Percentiles rank a stretch among this genome's conserved stretches.
These are phyloP conservation scores for Umbellularia californica DNA, from an alignment of 164 flowering plant genomes.

Conservation along the genomic window DNA sequence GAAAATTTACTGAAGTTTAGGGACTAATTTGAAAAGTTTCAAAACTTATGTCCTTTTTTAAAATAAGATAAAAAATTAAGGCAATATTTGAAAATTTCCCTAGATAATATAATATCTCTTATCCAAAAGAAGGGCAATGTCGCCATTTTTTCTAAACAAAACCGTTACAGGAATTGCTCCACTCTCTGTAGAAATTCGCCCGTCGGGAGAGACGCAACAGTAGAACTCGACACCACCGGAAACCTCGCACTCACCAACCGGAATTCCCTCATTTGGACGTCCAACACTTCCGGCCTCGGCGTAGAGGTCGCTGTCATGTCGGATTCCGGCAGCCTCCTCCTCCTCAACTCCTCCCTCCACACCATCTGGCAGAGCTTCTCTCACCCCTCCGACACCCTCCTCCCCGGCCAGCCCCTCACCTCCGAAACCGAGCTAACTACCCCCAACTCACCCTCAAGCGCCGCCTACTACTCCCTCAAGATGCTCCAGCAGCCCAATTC, in stretches of 20 bases:
- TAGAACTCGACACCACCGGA: slow-evolving; percentile 70
- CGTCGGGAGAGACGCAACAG: slow-evolving; percentile 56
- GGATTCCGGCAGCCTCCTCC: slow-evolving; percentile 78
- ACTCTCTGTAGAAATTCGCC: slow-evolving; percentile 69
- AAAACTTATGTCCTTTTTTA: no score
- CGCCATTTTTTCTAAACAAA: slow-evolving; percentile 4
- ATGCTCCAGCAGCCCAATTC: slow-evolving; percentile 87
- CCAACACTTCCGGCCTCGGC: slow-evolving; percentile 61
- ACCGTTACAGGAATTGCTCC: slow-evolving; percentile 45
- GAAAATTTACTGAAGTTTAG: no score
- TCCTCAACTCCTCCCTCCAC: slow-evolving; percentile 24
- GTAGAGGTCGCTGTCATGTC: slow-evolving; percentile 45
- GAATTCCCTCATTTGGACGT: slow-evolving; percentile 45
- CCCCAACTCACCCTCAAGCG: slow-evolving; percentile 21
- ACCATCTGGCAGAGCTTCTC: slow-evolving; percentile 68
- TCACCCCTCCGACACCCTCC: slow-evolving; percentile 84
- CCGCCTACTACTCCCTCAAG: slow-evolving; percentile 66
- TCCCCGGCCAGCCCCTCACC: slow-evolving; percentile 68
- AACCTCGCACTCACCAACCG: slow-evolving; percentile 59
- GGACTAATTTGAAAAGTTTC: no score
- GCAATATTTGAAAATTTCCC: no score
- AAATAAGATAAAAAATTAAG: no score
- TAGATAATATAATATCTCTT: no score
- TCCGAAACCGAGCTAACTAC: slow-evolving; percentile 58
- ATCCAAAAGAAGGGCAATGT: neutral